Percentiles rank a stretch among this genome's conserved stretches.
Evolutionary conservation across 140 eudicot species (phyloP).

Genomic region (Oenanthe javanica): DNA sequence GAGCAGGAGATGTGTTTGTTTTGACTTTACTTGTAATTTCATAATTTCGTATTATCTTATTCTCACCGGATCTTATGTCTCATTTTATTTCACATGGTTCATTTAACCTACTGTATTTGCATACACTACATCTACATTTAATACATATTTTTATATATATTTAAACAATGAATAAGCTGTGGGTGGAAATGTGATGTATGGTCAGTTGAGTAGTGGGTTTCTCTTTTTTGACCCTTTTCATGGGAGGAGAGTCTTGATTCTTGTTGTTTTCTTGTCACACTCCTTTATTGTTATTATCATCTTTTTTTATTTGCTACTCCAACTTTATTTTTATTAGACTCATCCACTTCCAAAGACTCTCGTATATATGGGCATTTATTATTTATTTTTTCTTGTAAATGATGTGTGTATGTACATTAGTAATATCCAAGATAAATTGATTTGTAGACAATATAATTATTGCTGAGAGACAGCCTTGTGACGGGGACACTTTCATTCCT

Average conservation of each 20-base stretch:
- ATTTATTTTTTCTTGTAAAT: neutral
- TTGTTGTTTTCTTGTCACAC: constrained; percentile 12
- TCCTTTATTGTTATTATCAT: constrained; percentile 8
- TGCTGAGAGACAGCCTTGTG: neutral
- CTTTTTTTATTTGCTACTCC: neutral
- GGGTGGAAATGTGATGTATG: constrained; percentile 8
- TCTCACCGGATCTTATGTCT: neutral
- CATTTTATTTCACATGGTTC: constrained; percentile 2
- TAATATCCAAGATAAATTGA: too few relatives aligned
- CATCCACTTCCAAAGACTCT: neutral
- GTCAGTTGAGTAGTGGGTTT: constrained; percentile 14
- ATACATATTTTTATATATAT: neutral
- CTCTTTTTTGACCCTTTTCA: constrained; percentile 8
- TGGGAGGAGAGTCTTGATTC: constrained; percentile 5
- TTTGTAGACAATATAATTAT: too few relatives aligned
- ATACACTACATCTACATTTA: too few relatives aligned
- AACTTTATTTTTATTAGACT: neutral
- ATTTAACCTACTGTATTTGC: neutral
- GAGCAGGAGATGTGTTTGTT: neutral
- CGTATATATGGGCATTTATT: neutral
- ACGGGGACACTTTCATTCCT: neutral
- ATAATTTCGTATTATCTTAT: neutral
- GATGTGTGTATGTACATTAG: neutral
- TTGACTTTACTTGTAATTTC: neutral
- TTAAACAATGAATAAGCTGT: neutral